These are phyloP conservation scores for Corynascus novoguineensis DNA, from an alignment of 495 filamentous ascomycete species.

Conservation along the genomic window DNA sequence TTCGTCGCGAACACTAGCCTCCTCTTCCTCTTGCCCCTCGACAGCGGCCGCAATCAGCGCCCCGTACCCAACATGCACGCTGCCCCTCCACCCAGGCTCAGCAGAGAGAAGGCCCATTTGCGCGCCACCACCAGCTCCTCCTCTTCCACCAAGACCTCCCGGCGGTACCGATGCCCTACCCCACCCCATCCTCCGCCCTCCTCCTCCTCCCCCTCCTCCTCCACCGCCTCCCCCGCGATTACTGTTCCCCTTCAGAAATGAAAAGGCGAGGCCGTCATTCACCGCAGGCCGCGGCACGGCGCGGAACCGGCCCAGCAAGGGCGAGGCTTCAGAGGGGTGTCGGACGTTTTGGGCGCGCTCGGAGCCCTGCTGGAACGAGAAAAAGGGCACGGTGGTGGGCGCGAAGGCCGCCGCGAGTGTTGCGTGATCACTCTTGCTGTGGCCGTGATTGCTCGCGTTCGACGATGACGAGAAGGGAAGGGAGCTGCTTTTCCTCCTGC, in stretches of 20 bases:
- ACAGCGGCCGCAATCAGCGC: slow-evolving; percentile 36
- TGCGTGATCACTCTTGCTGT: neutral
- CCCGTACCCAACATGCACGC: slow-evolving; percentile 47
- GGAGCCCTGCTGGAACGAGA: slow-evolving; percentile 57
- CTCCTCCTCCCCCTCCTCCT: neutral
- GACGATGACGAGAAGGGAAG: neutral
- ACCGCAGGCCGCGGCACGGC: slow-evolving; percentile 43
- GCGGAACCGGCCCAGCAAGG: slow-evolving; percentile 55
- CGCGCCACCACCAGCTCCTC: neutral
- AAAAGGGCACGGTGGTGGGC: slow-evolving; percentile 47
- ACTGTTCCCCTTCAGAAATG: too few relatives aligned
- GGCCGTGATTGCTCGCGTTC: neutral
- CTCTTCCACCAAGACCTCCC: too few relatives aligned
- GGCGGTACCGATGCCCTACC: neutral
- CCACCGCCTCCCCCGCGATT: neutral
- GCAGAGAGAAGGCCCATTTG: slow-evolving; percentile 28
- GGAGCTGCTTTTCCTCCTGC: neutral
- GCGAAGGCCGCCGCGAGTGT: too few relatives aligned
- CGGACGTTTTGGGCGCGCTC: slow-evolving; percentile 42
- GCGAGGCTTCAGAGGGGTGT: slow-evolving; percentile 40
- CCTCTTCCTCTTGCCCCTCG: slow-evolving; percentile 24
- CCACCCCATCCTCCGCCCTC: neutral
- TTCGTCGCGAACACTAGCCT: slow-evolving; percentile 20
- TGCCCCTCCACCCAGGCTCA: slow-evolving; percentile 34
- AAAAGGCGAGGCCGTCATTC: too few relatives aligned